These are phyloP conservation scores for Phytophthora fragariae DNA, from an alignment of 352 stramenopile species.

Conservation along the genomic window DNA sequence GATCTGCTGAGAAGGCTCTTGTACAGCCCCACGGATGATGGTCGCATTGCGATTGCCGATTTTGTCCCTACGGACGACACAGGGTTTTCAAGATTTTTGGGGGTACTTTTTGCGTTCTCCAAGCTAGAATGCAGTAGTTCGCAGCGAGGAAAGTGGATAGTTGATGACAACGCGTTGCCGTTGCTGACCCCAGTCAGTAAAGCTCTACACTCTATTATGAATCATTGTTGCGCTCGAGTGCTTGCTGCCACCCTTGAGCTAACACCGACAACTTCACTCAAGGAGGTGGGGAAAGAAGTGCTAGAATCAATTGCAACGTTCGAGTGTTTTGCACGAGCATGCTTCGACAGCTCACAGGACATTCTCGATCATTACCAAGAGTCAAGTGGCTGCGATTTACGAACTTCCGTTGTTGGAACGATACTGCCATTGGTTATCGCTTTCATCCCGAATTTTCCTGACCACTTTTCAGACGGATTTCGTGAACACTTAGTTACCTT, in stretches of 20 bases:
- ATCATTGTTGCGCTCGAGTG: constrained; percentile 53
- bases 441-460: constrained; percentile 54
- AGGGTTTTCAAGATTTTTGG: constrained; percentile 44
- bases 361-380: constrained; percentile 24
- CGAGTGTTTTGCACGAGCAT: constrained; percentile 50
- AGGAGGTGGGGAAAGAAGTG: constrained; percentile 27
- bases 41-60: constrained; percentile 45
- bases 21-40: constrained; percentile 44
- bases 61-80: constrained; percentile 44
- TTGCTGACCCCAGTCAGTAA: constrained; percentile 51
- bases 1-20: constrained; percentile 41
- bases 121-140: constrained; percentile 39
- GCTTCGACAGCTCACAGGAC: constrained; percentile 47
- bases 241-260: constrained; percentile 40
- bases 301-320: constrained; percentile 41
- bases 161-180: constrained; percentile 13
- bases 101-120: constrained; percentile 42
- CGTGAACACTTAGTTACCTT: constrained; percentile 35
- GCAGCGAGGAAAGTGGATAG: constrained; percentile 22
- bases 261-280: constrained; percentile 28
- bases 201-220: constrained; percentile 53
- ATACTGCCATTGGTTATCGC: constrained; percentile 58
- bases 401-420: constrained; percentile 47
- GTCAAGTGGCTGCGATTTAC: constrained; percentile 25
- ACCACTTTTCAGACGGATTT: constrained; percentile 39